These are phyloP conservation scores for Hyaloperonospora brassicae DNA, from an alignment of 352 stramenopile species.

Conservation along the genomic window DNA sequence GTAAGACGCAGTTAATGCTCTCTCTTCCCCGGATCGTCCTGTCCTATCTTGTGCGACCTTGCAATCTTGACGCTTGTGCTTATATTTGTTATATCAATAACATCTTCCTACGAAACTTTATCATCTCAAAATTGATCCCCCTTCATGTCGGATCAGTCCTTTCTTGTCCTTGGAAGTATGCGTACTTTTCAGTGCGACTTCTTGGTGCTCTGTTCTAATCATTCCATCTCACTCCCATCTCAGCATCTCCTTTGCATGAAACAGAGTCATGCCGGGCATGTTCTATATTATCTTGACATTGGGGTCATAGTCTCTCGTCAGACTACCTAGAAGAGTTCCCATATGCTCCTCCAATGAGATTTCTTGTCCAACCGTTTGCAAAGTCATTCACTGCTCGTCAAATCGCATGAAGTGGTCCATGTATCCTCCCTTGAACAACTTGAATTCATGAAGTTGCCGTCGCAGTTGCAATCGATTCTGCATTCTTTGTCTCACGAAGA, in stretches of 20 bases:
- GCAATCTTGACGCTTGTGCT: constrained; percentile 1
- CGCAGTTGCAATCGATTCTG: neutral
- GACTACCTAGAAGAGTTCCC: too few relatives aligned
- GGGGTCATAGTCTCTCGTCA: too few relatives aligned
- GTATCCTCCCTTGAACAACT: neutral
- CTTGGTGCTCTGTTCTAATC: neutral
- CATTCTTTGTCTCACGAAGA: neutral
- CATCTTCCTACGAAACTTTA: neutral
- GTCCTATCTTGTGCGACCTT: neutral
- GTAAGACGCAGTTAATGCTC: neutral
- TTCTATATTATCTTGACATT: too few relatives aligned
- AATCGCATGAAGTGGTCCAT: too few relatives aligned
- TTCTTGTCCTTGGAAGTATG: neutral
- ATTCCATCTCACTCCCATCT: neutral
- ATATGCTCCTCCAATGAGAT: neutral
- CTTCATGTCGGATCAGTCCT: neutral
- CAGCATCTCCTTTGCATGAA: neutral
- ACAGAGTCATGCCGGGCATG: too few relatives aligned
- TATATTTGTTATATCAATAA: neutral
- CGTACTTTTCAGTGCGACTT: neutral
- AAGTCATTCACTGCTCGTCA: neutral
- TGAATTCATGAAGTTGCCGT: constrained; percentile 1
- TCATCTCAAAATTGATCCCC: neutral
- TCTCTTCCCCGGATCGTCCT: neutral
- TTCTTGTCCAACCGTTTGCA: neutral